phyloP scores from a whole-genome alignment of 2,329 filamentous ascomycete genomes.

The Diaporthe sp. region DNA sequence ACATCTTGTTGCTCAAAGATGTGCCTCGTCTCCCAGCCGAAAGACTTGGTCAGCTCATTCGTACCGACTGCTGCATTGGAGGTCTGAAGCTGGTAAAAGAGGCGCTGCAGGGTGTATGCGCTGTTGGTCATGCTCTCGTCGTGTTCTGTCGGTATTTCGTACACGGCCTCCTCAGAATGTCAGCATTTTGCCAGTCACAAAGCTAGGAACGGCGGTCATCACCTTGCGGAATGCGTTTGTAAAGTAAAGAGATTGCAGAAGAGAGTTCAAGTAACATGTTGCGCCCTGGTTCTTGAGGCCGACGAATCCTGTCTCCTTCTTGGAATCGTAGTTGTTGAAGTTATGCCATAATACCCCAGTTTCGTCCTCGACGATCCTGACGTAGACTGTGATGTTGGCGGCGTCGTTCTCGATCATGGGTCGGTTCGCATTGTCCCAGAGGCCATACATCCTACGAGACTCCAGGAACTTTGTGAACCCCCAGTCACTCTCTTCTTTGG shows the following conservation, averaged over 20 bases:
- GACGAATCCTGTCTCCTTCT: conserved; percentile 97
- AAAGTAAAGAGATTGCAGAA: conserved; percentile 87
- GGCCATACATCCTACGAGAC: conserved; percentile 84
- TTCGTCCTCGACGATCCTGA: conserved; percentile 86
- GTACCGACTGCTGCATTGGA: conserved; percentile 87
- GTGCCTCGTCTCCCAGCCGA: conserved; percentile 97
- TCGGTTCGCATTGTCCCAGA: conserved; percentile 78
- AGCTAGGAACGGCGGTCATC: conserved; percentile 41
- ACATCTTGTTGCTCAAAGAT: conserved; percentile 99
- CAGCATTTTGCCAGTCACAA: conserved; percentile 40
- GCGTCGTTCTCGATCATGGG: conserved; percentile 83
- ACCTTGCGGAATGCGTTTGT: conserved; percentile 95
- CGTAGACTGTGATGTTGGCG: conserved; percentile 85
- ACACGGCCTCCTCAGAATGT: conserved; percentile 77
- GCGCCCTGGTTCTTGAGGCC: conserved; percentile 97
- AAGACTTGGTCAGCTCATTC: conserved; percentile 93
- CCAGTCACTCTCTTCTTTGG: conserved; percentile 96
- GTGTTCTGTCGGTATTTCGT: conserved; percentile 93
- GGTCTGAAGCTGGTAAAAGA: conserved; percentile 96
- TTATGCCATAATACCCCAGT: conserved; percentile 93
- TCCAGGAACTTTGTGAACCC: conserved; percentile 98
- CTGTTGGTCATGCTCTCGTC: conserved; percentile 88
- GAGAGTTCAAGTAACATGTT: conserved; percentile 88
- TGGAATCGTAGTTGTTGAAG: conserved; percentile 97
- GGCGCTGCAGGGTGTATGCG: conserved; percentile 90